Evolutionary conservation across 2,329 filamentous ascomycete species (phyloP).

Genomic region (Phialophora chinensis): DNA sequence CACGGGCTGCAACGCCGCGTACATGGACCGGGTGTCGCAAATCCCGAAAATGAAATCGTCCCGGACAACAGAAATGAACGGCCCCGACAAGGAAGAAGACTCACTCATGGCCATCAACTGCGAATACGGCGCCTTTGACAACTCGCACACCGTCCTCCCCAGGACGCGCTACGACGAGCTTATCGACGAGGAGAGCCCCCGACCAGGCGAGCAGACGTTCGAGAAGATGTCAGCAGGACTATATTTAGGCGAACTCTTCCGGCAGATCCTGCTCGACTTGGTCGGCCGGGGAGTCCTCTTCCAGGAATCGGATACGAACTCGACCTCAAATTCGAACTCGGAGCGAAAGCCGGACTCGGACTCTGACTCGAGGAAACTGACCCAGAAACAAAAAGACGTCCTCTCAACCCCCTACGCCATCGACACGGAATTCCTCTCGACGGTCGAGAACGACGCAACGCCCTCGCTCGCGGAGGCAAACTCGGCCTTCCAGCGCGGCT

Average conservation of each 20-base stretch:
- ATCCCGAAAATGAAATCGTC: slow-evolving; percentile 74
- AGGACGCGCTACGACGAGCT: slow-evolving; percentile 82
- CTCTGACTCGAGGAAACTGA: not conserved
- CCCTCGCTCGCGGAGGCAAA: slow-evolving; percentile 7
- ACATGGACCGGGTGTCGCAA: slow-evolving; percentile 85
- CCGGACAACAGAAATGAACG: not conserved
- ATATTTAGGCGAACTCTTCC: slow-evolving; percentile 93
- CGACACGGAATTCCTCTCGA: slow-evolving; percentile 68
- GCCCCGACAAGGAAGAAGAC: slow-evolving; percentile 44
- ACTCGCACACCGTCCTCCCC: slow-evolving; percentile 85
- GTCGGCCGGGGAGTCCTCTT: slow-evolving; percentile 78
- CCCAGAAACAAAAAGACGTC: slow-evolving; percentile 45
- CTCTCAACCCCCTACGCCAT: slow-evolving; percentile 86
- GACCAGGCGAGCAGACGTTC: slow-evolving; percentile 90
- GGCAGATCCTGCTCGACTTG: slow-evolving; percentile 81
- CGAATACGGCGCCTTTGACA: slow-evolving; percentile 92
- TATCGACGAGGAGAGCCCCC: slow-evolving; percentile 88
- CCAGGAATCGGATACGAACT: slow-evolving; percentile 59
- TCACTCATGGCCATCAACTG: slow-evolving; percentile 86
- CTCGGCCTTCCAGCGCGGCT: not conserved
- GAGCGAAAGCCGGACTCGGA: slow-evolving; percentile 66
- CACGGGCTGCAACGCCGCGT: slow-evolving; percentile 86
- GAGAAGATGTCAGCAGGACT: slow-evolving; percentile 97
- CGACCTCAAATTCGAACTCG: no score
- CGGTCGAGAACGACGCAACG: slow-evolving; percentile 32